Conservation (phyloP, 768 basidiomycete species). For the Mycena venus region DNA sequence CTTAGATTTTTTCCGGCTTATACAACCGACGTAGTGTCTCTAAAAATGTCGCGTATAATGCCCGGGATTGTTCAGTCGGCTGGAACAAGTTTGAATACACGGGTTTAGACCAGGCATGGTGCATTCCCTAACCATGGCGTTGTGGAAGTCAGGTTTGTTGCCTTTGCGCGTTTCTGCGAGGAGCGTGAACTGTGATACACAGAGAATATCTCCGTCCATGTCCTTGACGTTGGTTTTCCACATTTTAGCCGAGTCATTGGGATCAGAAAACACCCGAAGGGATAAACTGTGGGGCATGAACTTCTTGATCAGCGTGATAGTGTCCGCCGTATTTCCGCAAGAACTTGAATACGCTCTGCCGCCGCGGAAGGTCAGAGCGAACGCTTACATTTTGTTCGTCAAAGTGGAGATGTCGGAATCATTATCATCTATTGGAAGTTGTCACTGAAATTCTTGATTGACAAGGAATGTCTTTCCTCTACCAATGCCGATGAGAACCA, state of each 20-base stretch:
- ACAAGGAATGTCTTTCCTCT: slow-evolving; percentile 62
- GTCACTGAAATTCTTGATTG: slow-evolving; percentile 11
- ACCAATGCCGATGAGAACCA: slow-evolving; percentile 93
- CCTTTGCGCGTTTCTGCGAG: slow-evolving; percentile 90
- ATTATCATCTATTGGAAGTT: slow-evolving; percentile 79
- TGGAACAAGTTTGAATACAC: slow-evolving; percentile 42
- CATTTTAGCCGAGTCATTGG: slow-evolving; percentile 66
- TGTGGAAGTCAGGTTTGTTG: slow-evolving; percentile 93
- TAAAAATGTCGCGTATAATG: slow-evolving; percentile 81
- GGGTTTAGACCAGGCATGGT: background rate
- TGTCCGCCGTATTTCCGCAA: background rate
- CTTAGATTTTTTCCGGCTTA: slow-evolving; percentile 83
- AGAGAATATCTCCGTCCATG: slow-evolving; percentile 90
- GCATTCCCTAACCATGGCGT: slow-evolving; percentile 79
- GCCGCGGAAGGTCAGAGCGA: background rate
- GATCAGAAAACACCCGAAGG: slow-evolving; percentile 80
- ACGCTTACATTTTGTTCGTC: slow-evolving; percentile 84
- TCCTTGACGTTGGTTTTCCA: slow-evolving; percentile 94
- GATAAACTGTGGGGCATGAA: slow-evolving; percentile 62
- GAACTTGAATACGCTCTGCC: background rate
- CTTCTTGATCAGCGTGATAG: slow-evolving; percentile 6
- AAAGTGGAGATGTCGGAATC: slow-evolving; percentile 77
- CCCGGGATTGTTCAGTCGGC: slow-evolving; percentile 76
- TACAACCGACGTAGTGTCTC: slow-evolving; percentile 76
- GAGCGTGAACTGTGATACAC: slow-evolving; percentile 95